Evolutionary conservation across 2,329 filamentous ascomycete species (phyloP), one percentile per base, ranked within the genome.

Genomic region (Onygenales sp.): DNA sequence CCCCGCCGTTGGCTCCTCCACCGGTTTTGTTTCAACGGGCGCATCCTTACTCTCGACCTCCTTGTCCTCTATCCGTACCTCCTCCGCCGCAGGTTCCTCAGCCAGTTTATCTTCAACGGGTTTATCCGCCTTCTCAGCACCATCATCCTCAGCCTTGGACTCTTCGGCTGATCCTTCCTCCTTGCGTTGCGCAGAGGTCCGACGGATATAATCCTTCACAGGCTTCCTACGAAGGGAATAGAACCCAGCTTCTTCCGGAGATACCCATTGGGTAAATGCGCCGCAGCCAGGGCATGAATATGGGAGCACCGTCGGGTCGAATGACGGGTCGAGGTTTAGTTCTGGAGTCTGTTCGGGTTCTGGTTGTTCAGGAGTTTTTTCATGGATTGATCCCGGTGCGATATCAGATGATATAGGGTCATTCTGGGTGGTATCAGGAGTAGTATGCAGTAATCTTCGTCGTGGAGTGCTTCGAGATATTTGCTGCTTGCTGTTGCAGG

Each of bases 211-310:
- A 56, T 66, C 67, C 50, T 71, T 74, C 37, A 78, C 74, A 32
- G 70, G 71, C 54, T 74, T 77, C 54, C 78, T 71, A 33, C 67
- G 70, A 45, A 70, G 63, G 54, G 73, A 71, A 63, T 84, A 85
- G 64, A 74, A 84, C 9, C 82, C 82, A 2, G 82, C 76, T 58
- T 78, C 74, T 1, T 74, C 68, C 37, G 74, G 69, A 46, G 79
- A 74, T 48, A 79, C 63, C 4, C 76, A 78, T 64, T 85, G 82
- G 36, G 78, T 74, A 37, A 77, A 76, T 32, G 81, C 82, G 52
- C 82, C 82, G 58, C 82, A 85, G 59, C 82, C 82, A 33, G 82
- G 82, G 63, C 82, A 85, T 27, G 75, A 74, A 6, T 73, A 53
- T 0, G 80, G 80, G 10, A 83, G 63, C 6, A 55, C 37, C 14